phyloP scores from a whole-genome alignment of 2,329 filamentous ascomycete species.

The Coniochaeta ligniaria region DNA sequence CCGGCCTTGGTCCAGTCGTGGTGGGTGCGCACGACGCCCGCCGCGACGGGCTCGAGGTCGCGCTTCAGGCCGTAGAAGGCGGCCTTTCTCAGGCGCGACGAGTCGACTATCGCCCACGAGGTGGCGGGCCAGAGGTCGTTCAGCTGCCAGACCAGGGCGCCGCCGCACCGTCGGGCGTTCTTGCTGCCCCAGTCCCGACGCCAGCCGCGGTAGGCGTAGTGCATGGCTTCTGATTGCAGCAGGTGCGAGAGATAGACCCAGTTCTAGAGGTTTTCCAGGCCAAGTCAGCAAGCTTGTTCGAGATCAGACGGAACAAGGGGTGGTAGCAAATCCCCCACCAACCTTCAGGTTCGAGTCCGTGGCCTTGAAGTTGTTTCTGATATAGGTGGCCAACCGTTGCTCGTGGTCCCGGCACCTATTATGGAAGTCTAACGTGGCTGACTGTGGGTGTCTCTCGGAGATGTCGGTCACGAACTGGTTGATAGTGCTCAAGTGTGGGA shows the following conservation, averaged over 20 bases:
- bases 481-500: constrained; percentile 67
- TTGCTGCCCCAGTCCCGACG: constrained; percentile 70
- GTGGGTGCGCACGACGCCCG: constrained; percentile 57
- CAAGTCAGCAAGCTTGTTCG: too few species aligned
- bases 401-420: constrained; percentile 75
- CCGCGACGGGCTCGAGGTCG: constrained; percentile 64
- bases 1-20: constrained; percentile 20
- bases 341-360: constrained; percentile 23
- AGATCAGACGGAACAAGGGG: too few species aligned
- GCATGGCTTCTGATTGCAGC: constrained; percentile 61
- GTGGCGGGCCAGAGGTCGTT: constrained; percentile 86
- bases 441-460: constrained; percentile 55
- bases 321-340: too few species aligned
- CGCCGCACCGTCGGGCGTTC: constrained; percentile 63
- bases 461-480: constrained; percentile 51
- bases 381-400: constrained; percentile 61
- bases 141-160: constrained; percentile 76
- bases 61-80: constrained; percentile 74
- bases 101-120: constrained; percentile 72
- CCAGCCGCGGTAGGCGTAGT: constrained; percentile 61
- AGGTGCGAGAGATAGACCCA: constrained; percentile 66
- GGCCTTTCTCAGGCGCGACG: constrained; percentile 69
- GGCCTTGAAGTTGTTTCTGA: constrained; percentile 63
- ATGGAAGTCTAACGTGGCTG: constrained; percentile 68
- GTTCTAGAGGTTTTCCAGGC: constrained; percentile 44